Base-by-base conservation (phyloP, 2,329 filamentous ascomycete species). In the Arthroderma uncinatum region DNA sequence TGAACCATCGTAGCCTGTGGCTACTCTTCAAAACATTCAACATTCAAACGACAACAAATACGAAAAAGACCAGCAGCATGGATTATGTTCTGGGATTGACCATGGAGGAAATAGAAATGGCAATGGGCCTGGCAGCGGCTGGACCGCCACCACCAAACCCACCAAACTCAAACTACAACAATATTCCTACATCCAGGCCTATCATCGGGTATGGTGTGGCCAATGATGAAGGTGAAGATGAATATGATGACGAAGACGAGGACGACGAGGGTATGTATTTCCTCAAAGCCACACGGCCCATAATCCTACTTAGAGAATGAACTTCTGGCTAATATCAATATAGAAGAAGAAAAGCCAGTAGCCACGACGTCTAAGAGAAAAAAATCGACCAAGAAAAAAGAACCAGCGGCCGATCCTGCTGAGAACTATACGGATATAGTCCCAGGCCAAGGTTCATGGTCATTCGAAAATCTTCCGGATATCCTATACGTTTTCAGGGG, bases 401-500 rank as follows among this genome's bases (percentile, higher is more conserved):
- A 60, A 58, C 23, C 54, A 3, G 39, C 58, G 2, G 9, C 16
- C 8, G 34, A 23, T 1, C 21, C 52, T 37, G 4, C 37, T 6
- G 39, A 55, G 1, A 63, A 63, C 48, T 37, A 58, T 30, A 62
- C 61, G 9, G 37, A 53, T 9, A 47, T 54, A 8, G 52, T 63
- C 10, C 50, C 42, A 4, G 62, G 57, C 6, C 66, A 68, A 55
- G 48, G 25, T 8, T 40, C 50, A 10, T 68, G 66, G 66, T 63
- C 53, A 21, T 39, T 65, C 8, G 25, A 64, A 3, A 62, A 65
- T 42, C 53, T 68, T 9, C 67, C 65, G 0, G 65, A 64, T 21
- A 65, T 68, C 2, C 37, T 68, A 9, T 67, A 68, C 39, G 34
- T 56, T 2, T 59, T 65, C 37, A 57, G 56, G 28, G n/a, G 55